Evolutionary conservation across 495 filamentous ascomycete species (phyloP).

Genomic region (Parathielavia hyrcaniae): DNA sequence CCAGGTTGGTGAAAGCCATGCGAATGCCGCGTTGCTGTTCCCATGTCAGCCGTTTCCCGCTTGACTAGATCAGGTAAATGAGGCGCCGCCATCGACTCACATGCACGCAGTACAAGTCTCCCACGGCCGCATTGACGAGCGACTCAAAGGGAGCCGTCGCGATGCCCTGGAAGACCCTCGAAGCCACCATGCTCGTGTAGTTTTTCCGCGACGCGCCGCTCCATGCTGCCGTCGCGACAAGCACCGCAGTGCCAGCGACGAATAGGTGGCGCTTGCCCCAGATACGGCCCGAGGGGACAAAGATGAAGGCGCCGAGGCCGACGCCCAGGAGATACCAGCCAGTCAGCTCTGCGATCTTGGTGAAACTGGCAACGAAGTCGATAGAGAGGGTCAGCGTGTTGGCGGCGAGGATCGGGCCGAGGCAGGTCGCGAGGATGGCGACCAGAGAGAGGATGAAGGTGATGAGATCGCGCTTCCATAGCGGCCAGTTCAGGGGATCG

Average conservation of each 20-base stretch:
- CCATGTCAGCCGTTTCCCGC: slow-evolving; percentile 13
- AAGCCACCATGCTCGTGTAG: slow-evolving; percentile 66
- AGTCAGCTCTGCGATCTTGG: slow-evolving; percentile 70
- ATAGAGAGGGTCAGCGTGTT: slow-evolving; percentile 68
- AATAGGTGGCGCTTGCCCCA: slow-evolving; percentile 91
- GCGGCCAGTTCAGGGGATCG: slow-evolving; percentile 79
- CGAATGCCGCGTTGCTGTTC: slow-evolving; percentile 68
- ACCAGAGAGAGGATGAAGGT: slow-evolving; percentile 68
- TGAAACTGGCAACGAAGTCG: slow-evolving; percentile 54
- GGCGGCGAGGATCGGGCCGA: slow-evolving; percentile 79
- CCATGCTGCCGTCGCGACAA: slow-evolving; percentile 70
- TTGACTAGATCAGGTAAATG: not conserved
- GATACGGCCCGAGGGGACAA: slow-evolving; percentile 80
- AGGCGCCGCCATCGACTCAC: slow-evolving; percentile 38
- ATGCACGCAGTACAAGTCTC: slow-evolving; percentile 73
- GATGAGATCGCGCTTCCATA: slow-evolving; percentile 80
- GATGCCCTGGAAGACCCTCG: slow-evolving; percentile 69
- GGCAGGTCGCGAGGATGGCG: slow-evolving; percentile 71
- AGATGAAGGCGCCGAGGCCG: slow-evolving; percentile 70
- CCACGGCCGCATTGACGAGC: slow-evolving; percentile 69
- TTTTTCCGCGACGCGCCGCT: slow-evolving; percentile 61
- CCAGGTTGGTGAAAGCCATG: slow-evolving; percentile 86
- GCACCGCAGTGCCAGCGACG: slow-evolving; percentile 66
- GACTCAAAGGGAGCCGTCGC: slow-evolving; percentile 72
- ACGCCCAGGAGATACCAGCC: slow-evolving; percentile 84